Conservation (phyloP, 208 protist genomes). For the Acanthamoeba lenticulata region DNA sequence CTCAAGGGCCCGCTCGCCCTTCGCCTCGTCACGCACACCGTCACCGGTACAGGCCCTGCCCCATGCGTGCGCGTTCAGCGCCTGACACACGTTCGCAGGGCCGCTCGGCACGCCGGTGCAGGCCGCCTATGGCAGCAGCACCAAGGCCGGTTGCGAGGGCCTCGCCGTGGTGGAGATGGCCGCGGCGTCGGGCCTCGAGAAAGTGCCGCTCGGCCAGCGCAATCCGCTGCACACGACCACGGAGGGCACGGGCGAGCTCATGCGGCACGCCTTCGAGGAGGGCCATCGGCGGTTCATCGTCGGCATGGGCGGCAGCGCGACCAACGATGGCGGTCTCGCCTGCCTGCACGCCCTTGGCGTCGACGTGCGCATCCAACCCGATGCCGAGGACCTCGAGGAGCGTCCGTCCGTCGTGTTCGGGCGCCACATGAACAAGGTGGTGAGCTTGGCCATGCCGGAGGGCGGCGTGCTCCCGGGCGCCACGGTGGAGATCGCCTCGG, state of each 20-base stretch:
- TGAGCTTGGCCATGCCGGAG: neutral
- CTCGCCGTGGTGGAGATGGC: slow-evolving; percentile 61
- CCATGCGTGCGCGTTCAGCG: neutral
- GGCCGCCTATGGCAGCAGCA: slow-evolving; percentile 36
- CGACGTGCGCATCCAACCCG: neutral
- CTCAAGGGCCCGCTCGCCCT: slow-evolving; percentile 21
- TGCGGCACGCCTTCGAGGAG: neutral
- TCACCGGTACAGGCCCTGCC: neutral
- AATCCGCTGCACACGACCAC: slow-evolving; percentile 60
- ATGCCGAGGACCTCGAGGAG: slow-evolving; percentile 40
- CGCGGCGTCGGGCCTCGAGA: neutral
- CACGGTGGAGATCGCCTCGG: slow-evolving; percentile 56
- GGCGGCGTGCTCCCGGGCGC: neutral
- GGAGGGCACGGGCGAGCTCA: slow-evolving; percentile 41
- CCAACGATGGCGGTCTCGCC: slow-evolving; percentile 33
- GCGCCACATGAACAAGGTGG: slow-evolving; percentile 1
- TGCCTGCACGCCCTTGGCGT: slow-evolving; percentile 35
- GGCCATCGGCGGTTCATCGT: slow-evolving; percentile 23
- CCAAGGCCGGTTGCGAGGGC: neutral
- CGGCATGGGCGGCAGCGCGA: slow-evolving; percentile 62
- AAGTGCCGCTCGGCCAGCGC: neutral
- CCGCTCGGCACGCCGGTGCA: neutral
- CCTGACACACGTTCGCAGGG: neutral
- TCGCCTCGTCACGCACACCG: neutral
- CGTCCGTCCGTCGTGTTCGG: neutral